These are phyloP conservation scores for Metarhizium sp. DNA, from an alignment of 2,329 filamentous ascomycete species.

Conservation along the genomic window DNA sequence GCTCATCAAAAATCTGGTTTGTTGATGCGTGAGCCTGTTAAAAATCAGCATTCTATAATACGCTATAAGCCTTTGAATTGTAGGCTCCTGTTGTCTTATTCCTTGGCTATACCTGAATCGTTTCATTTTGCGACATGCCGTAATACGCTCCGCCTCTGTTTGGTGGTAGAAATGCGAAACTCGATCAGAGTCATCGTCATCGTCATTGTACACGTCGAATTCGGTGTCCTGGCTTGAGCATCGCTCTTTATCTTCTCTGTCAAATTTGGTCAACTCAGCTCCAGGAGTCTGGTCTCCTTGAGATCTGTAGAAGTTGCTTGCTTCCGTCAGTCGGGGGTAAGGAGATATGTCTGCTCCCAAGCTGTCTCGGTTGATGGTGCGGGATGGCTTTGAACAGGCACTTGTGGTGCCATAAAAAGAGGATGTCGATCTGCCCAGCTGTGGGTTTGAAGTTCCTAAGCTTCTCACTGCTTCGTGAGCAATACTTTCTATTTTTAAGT, in stretches of 20 bases:
- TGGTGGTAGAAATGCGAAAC: constrained; percentile 30
- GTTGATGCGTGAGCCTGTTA: constrained; percentile 78
- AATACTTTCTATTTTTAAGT: background rate
- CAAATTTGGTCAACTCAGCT: constrained; percentile 20
- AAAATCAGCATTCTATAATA: constrained; percentile 22
- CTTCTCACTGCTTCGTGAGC: background rate
- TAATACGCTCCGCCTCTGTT: constrained; percentile 47
- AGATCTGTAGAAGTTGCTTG: background rate
- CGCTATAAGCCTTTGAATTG: background rate
- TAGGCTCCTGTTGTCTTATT: background rate
- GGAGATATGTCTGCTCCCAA: background rate
- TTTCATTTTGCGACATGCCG: constrained; percentile 61
- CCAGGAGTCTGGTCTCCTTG: constrained; percentile 17
- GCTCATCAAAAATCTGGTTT: constrained; percentile 96
- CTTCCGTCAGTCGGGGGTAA: background rate
- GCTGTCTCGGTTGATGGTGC: background rate
- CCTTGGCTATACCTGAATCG: constrained; percentile 54
- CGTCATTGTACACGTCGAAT: constrained; percentile 46
- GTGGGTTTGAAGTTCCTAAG: background rate
- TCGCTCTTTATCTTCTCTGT: constrained; percentile 26
- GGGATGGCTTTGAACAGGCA: background rate
- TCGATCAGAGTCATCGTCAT: constrained; percentile 37
- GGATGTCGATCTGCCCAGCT: background rate
- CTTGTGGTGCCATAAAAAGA: background rate
- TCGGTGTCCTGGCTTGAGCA: constrained; percentile 40